phyloP scores from a whole-genome alignment of 306 rosid genomes.

The Neltuma alba region DNA sequence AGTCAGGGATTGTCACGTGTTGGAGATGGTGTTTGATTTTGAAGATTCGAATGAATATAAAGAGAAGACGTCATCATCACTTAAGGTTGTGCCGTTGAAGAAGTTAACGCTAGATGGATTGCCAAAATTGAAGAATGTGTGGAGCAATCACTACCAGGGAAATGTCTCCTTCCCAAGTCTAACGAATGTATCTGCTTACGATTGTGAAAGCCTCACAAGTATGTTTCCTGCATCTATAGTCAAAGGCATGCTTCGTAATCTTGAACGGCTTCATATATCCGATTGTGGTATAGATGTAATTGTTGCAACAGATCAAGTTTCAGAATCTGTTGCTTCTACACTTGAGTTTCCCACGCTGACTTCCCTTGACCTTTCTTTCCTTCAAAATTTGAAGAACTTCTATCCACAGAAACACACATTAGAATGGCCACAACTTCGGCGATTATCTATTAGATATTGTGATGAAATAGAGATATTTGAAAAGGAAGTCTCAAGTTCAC shows the following conservation, averaged over 20 bases:
- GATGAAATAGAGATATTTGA: not conserved
- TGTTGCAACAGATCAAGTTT: not conserved
- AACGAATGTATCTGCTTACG: not conserved
- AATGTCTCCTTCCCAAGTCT: not conserved
- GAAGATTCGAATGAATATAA: not conserved
- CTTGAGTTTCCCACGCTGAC: not conserved
- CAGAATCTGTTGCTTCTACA: not conserved
- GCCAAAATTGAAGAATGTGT: not conserved
- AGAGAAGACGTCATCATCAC: not conserved
- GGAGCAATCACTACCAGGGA: not conserved
- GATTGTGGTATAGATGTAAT: not conserved
- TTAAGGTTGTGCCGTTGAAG: not conserved
- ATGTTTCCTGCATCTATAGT: not conserved
- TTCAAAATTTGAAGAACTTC: not conserved
- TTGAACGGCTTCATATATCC: not conserved
- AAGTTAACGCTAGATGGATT: rapidly evolving
- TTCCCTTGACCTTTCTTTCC: not conserved
- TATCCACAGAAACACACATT: not conserved
- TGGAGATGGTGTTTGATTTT: not conserved
- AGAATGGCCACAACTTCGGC: not conserved
- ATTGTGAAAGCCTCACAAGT: not conserved
- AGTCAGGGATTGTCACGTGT: rapidly evolving
- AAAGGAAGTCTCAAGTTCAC: not conserved
- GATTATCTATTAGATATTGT: rapidly evolving
- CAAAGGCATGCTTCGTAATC: not conserved